phyloP scores from a whole-genome alignment of 331 rosid genomes.

The Dryas integrifolia region DNA sequence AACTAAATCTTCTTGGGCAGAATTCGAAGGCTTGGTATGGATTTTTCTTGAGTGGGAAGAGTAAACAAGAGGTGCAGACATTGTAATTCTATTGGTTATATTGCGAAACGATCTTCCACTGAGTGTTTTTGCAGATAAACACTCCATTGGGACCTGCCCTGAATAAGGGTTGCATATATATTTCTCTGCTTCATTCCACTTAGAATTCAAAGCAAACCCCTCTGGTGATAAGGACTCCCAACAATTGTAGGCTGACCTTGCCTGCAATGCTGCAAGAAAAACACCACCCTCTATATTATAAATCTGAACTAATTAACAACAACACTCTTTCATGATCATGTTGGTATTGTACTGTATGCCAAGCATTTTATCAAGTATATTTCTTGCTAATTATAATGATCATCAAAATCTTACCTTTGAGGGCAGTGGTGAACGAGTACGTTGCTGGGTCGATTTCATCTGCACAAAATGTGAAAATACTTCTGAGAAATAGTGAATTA shows the following conservation, averaged over 20 bases:
- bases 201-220: constrained; percentile 84
- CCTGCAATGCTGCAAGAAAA: constrained; percentile 68
- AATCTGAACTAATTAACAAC: background rate
- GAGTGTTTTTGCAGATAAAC: constrained; percentile 87
- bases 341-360: no score
- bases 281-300: background rate
- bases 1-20: constrained; percentile 41
- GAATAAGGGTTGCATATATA: constrained; percentile 92
- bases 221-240: constrained; percentile 85
- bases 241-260: constrained; percentile 52
- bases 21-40: constrained; percentile 49
- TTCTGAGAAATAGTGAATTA: background rate
- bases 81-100: constrained; percentile 52
- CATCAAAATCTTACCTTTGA: constrained; percentile 50
- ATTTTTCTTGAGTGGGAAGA: constrained; percentile 45
- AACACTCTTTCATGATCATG: constrained; percentile 1
- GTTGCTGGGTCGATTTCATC: constrained; percentile 95
- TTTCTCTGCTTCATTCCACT: constrained; percentile 97
- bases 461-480: constrained; percentile 27
- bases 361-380: background rate
- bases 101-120: constrained; percentile 78
- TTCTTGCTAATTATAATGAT: background rate
- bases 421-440: constrained; percentile 83
- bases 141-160: constrained; percentile 90
- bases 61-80: constrained; percentile 74